These are phyloP conservation scores for Hordeum vulgare DNA, from an alignment of 176 grass and related monocot genomes.

Conservation along the genomic window MorexV3_pseudomolecules_assembly NC_058522.1:508167573-508168072, in stretches of 20 bases:
- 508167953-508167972: constrained; percentile 10
- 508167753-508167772: constrained; percentile 20
- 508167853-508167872: constrained; percentile 16
- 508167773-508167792: constrained; percentile 15
- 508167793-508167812: constrained; percentile 21
- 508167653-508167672: constrained; percentile 77
- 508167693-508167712: not conserved
- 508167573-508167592: not conserved
- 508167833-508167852: constrained; percentile 18
- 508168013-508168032: not conserved
- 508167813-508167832: constrained; percentile 17
- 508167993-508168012: not conserved
- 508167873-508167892: constrained; percentile 37
- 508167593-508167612: constrained; percentile 50
- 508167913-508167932: constrained; percentile 42
- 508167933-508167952: constrained; percentile 52
- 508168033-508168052: not conserved
- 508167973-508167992: not conserved
- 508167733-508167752: not conserved
- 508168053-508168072: not conserved
- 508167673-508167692: constrained; percentile 37
- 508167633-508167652: constrained; percentile 89
- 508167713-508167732: constrained; percentile 22
- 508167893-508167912: constrained; percentile 38
- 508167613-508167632: constrained; percentile 75